Evolutionary conservation across 2,329 filamentous ascomycete genomes (phyloP).

Genomic region (Scedosporium aurantiacum): DNA sequence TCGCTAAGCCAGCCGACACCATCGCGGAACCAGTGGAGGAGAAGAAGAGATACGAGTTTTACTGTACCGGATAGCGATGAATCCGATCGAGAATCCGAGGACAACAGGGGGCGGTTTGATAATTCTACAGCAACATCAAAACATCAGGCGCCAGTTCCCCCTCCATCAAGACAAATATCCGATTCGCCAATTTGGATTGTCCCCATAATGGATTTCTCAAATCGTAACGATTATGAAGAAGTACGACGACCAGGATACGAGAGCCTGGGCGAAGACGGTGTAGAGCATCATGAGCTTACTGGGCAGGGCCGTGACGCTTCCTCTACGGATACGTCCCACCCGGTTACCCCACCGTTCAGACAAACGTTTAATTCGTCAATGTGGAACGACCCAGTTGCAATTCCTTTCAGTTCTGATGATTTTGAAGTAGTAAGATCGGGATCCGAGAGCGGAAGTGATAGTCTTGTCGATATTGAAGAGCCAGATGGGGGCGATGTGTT

Average conservation of each 20-base stretch:
- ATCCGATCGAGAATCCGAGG: too few species aligned
- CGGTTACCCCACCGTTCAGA: not conserved
- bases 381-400: not conserved
- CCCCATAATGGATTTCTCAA: not conserved
- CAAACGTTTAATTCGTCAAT: not conserved
- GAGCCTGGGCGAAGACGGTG: not conserved
- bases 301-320: not conserved
- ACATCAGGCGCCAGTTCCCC: not conserved
- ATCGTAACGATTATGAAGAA: not conserved
- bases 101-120: not conserved
- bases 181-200: not conserved
- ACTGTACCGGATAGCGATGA: too few species aligned
- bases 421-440: not conserved
- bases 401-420: not conserved
- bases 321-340: not conserved
- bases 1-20: not conserved
- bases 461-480: too few species aligned
- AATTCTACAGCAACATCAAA: not conserved
- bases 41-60: not conserved
- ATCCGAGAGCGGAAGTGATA: not conserved
- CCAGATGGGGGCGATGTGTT: too few species aligned
- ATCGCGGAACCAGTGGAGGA: not conserved
- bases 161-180: not conserved
- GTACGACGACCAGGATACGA: not conserved
- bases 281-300: not conserved